Base-by-base conservation (phyloP, 163 green algal species). In the Picocystis sp. region DNA sequence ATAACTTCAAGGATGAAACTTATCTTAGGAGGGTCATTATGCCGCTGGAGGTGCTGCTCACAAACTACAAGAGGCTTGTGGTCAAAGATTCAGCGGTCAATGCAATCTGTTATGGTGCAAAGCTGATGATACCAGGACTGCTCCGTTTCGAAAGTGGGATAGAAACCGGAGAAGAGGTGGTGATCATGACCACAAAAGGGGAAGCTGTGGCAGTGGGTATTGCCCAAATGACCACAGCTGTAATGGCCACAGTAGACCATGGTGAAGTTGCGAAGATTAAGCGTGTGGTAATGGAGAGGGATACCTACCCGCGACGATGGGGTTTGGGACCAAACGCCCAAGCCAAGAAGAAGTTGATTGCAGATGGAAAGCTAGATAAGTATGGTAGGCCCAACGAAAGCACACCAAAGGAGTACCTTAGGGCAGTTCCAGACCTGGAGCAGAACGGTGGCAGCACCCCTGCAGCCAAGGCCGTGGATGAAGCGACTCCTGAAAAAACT, bases 181-280 rank as follows among this genome's bases (percentile, higher is more conserved):
- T 98, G 56, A 62, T 98, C 24, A 98, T 98, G 77, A 97, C 89
- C 13, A 97, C 89, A 50, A 98, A 98, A 78, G 90, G 90, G 29
- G 90, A 98, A 76, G 90, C 89, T 1, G 79, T 97, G 14, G 89
- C 89, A 0, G 69, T 97, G 11, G 90, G 72, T 45, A 80, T 96
- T 42, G 87, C 90, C 1, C 81, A 94, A 66, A 98, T 98, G 90
- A 93, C 80, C 19, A 93, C 81, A 3, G 83, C 78, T n/a, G 80
- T 85, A 12, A 95, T 98, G 82, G 86, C 90, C 0, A 92, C 81
- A 13, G 88, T 86, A 29, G 89, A 98, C 64, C 90, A 98, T 55
- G 90, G 89, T 25, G 84, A 78, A 50, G 90, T 95, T n/a, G 89
- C 89, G 34, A 95, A 94, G 69, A 83, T 96, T 45, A 97, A 97